Evolutionary conservation across 495 filamentous ascomycete species (phyloP), one percentile per base, ranked within the genome.

Genomic region (Rhypophila decipiens): DNA sequence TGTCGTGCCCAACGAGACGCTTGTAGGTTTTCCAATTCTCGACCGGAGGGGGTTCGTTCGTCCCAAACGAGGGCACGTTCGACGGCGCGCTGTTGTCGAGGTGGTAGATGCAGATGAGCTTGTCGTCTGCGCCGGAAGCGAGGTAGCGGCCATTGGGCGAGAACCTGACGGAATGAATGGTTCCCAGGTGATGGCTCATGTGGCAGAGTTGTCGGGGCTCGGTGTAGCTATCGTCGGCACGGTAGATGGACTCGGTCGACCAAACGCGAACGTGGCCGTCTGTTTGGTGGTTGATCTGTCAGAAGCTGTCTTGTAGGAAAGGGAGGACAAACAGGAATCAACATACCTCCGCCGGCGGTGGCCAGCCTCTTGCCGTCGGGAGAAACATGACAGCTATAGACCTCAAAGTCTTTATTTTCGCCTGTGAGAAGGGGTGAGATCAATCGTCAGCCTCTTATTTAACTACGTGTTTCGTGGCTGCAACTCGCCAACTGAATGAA

Each of bases 191-290:
- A 55, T 96, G 88, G 79, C 89, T 95, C 82, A 99, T 87, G 50
- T 90, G 91, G 56, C 91, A 95, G 43, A 99, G 78, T 68, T 99
- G 93, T 58, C 87, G 88, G 19, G 93, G 94, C 58, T 90, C 86
- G 44, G 68, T 75, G 60, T 77, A 79, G 50, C 77, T 79, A 44
- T 94, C 76, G 41, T 77, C 73, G 42, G 87, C 82, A 49, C 87
- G 86, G 67, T 85, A 83, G 58, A 97, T 89, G 37, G 93, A 88
- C 52, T 95, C 88, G 23, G 85, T 95, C 35, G 93, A 96, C 93
- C 93, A 98, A 52, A 98, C 87, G 24, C 93, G 86, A 50, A 97
- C 91, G 58, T 94, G 87, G 62, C 93, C 91, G 79, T 98, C 93
- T 61, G 50, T 33, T 48, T 24, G n/a, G 29, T 42, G 38, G 56